These are phyloP conservation scores for Pythium rishiriense DNA, from an alignment of 352 stramenopile species.

Conservation along the genomic window DNA sequence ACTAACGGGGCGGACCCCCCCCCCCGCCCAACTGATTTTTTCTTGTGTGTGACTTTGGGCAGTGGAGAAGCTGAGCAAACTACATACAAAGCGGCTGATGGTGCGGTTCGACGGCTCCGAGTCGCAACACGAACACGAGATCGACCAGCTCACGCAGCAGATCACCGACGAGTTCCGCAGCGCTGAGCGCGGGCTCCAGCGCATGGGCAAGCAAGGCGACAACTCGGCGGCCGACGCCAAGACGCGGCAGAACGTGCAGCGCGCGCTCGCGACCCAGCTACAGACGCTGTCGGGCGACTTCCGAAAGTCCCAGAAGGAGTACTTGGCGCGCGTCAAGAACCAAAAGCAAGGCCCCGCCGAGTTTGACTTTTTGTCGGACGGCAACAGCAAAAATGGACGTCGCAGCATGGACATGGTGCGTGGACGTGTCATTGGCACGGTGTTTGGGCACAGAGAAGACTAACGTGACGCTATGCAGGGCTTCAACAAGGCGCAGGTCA, in stretches of 20 bases:
- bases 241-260: slow-evolving; percentile 83
- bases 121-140: slow-evolving; percentile 84
- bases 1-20: too few relatives aligned
- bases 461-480: slow-evolving; percentile 38
- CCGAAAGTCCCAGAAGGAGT: slow-evolving; percentile 98
- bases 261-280: slow-evolving; percentile 94
- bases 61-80: slow-evolving; percentile 86
- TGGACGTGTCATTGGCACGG: background rate
- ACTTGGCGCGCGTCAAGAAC: slow-evolving; percentile 94
- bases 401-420: slow-evolving; percentile 55
- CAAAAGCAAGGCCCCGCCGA: slow-evolving; percentile 96
- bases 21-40: too few relatives aligned
- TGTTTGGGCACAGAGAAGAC: too few relatives aligned
- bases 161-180: slow-evolving; percentile 85
- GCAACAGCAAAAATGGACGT: slow-evolving; percentile 59
- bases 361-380: slow-evolving; percentile 88
- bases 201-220: slow-evolving; percentile 73
- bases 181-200: slow-evolving; percentile 70
- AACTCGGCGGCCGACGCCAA: slow-evolving; percentile 81
- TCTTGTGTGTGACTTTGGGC: slow-evolving; percentile 2
- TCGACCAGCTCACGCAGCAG: slow-evolving; percentile 74
- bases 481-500: slow-evolving; percentile 95
- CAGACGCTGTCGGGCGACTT: slow-evolving; percentile 97
- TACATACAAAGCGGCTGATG: slow-evolving; percentile 86
- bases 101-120: slow-evolving; percentile 86